Base-by-base conservation (phyloP, 148 eudicot genomes). In the Rhododendron simsii region DNA sequence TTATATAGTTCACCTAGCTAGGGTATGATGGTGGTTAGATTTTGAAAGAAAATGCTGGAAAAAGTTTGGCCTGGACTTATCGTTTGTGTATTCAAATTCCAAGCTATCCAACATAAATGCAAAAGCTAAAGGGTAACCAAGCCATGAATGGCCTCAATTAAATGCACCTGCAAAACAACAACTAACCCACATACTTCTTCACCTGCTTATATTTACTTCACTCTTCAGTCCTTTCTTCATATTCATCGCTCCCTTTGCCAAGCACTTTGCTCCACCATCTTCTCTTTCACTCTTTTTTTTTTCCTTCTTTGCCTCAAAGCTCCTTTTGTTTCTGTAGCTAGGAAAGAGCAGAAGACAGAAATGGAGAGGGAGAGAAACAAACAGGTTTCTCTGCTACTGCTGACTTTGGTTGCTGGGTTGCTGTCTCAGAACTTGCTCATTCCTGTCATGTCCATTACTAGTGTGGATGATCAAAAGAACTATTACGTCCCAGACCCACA, bases 191-290 rank as follows among this genome's bases (percentile, higher is more conserved):
- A 90, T 76, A 90, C 92, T 53, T 74, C 57, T 87, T 89, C 88
- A 89, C 92, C 96, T 91, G 92, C 87, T 85, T 87, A 74, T 89
- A 92, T 90, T 93, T 92, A 92, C 91, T 90, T 63, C 90, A 85
- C 85, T 41, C 85, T 71, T 20, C 86, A 83, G 23, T 33, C 50
- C 45, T 39, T 18, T 82, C 86, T 88, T 80, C 89, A 92, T 89
- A 92, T 87, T 90, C 80, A 80, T 37, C 81, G 33, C 87, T 85
- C 83, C 86, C 44, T 81, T 41, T 53, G 57, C 44, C 11, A 7
- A 84, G n/a, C 87, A 85, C 61, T 61, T 59, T 10, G 78, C 55
- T 47, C 71, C 3, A 30, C 78, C 82, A 50, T 51, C 61, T 55
- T 81, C 55, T 23, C 8, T 33, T 37, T 47, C 20, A 2, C 63